Base-by-base conservation (phyloP, 306 rosid genomes). In the Boehmeria nivea region DNA sequence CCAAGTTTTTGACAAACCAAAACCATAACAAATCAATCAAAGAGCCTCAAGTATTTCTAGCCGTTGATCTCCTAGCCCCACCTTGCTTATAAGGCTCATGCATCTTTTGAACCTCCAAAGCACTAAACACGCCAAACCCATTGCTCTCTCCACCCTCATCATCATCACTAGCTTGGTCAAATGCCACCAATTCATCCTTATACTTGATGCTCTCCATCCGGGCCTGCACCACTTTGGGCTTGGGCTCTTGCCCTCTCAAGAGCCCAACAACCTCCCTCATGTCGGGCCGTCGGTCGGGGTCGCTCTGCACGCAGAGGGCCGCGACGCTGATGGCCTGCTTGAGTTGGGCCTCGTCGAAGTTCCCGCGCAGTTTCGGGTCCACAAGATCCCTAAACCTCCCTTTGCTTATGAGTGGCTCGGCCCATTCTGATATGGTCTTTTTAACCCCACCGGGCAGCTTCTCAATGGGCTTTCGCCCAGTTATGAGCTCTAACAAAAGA, bases 391-490 rank as follows among this genome's bases (percentile, higher is more conserved):
- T 77, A 17, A 78, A 72, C 69, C 61, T 77, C 12, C 82, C 95
- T 57, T 60, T 71, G 38, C 53, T 37, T 40, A 83, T 89, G 11
- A 81, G 34, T 0, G 85, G 91, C 69, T 79, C 89, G 0, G 86
- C 94, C 97, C 94, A 89, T 24, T 89, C 86, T 0, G 83, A 79
- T 49, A 89, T 83, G 0, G 94, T 86, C 43, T 84, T 79, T 75
- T 86, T 86, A 8, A 70, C 37, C 3, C 97, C 97, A n/a, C 86
- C 79, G 0, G 94, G 94, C 31, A 89, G 87, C 37, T 83, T 83
- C 27, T 86, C 97, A 0, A 86, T 86, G 11, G 97, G 97, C 65
- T 89, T 89, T 72, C 89, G 77, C 31, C 95, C 97, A 0, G 95
- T 83, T 0, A 89, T 58, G 2, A 89, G 85, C 57, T 89, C 95